Percentiles rank a stretch among this genome's conserved stretches.
These are phyloP conservation scores for Fomitopsis pinicola DNA, from an alignment of 1,284 basidiomycete genomes.

Conservation along the genomic window DNA sequence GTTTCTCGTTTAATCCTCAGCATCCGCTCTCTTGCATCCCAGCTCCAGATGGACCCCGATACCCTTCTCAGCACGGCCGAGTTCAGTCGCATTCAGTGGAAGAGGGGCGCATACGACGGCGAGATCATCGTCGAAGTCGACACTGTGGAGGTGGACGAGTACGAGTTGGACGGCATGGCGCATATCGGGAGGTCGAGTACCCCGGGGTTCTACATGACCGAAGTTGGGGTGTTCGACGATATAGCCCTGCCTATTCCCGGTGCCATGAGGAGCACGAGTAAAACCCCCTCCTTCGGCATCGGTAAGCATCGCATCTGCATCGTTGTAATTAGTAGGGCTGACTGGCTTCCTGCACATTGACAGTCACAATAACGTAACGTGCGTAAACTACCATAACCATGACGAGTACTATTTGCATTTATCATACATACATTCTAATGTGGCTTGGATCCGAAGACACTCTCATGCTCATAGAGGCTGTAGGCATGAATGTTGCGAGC, in stretches of 20 bases:
- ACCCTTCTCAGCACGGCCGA: conserved; percentile 21
- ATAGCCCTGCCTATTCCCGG: background rate
- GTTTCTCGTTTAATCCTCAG: conserved; percentile 22
- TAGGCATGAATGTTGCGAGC: too few relatives aligned
- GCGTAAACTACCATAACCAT: too few relatives aligned
- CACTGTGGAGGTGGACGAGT: background rate
- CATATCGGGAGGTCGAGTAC: background rate
- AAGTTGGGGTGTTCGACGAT: background rate
- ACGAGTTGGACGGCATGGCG: background rate
- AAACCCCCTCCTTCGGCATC: background rate
- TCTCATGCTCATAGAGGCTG: too few relatives aligned
- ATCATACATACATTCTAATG: too few relatives aligned
- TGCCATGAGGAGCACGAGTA: background rate
- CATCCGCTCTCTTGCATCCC: conserved; percentile 19
- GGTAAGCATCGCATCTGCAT: background rate
- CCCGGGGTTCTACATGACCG: background rate
- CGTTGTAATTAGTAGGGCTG: too few relatives aligned
- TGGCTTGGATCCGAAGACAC: too few relatives aligned
- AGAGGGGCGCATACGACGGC: conserved; percentile 30
- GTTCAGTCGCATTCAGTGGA: conserved; percentile 27
- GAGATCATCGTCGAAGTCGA: conserved; percentile 36
- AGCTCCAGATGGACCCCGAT: conserved; percentile 15
- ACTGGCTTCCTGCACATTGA: too few relatives aligned
- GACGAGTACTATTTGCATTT: too few relatives aligned
- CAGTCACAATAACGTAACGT: too few relatives aligned